A percentile compares a stretch with the other conserved stretches of the same genome.
Evolutionary conservation across 805 yeast species (phyloP).

Genomic region (Saccharomycopsis sp.): DNA sequence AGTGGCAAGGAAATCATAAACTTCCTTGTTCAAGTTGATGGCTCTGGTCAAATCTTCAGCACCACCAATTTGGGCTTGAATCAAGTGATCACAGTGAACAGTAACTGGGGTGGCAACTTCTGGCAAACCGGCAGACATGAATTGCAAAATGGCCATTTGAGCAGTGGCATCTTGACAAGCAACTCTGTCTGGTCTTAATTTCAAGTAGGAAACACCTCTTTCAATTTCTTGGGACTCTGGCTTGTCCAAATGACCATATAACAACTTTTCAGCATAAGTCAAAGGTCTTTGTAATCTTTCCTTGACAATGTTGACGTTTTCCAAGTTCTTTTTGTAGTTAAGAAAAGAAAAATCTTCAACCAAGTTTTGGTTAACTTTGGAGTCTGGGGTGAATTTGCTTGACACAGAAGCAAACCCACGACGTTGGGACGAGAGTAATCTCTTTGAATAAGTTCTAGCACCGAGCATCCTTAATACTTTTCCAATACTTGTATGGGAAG

Average conservation of each 20-base stretch:
- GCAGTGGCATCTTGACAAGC: constrained; percentile 99
- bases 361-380: constrained; percentile 72
- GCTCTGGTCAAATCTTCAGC: constrained; percentile 73
- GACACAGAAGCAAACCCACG: constrained; percentile 37
- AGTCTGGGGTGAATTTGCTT: constrained; percentile 43
- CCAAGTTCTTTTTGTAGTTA: constrained; percentile 84
- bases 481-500: no score
- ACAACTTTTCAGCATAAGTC: constrained; percentile 88
- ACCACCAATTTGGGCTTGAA: constrained; percentile 94
- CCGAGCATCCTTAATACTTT: constrained; percentile 9
- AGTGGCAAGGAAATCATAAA: constrained; percentile 85
- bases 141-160: constrained; percentile 96
- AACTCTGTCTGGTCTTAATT: constrained; percentile 92
- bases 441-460: constrained; percentile 8
- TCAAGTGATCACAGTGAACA: constrained; percentile 96
- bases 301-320: constrained; percentile 79
- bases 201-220: constrained; percentile 86
- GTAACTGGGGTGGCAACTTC: constrained; percentile 88
- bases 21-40: constrained; percentile 82
- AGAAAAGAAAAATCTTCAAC: constrained; percentile 78
- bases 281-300: constrained; percentile 78
- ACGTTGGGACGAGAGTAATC: constrained; percentile 1
- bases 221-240: constrained; percentile 64
- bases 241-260: constrained; percentile 84
- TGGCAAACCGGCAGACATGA: constrained; percentile 92